These are phyloP conservation scores for Meyerozyma guilliermondii DNA, from an alignment of 1,139 yeast genomes.

Conservation along the genomic window DNA sequence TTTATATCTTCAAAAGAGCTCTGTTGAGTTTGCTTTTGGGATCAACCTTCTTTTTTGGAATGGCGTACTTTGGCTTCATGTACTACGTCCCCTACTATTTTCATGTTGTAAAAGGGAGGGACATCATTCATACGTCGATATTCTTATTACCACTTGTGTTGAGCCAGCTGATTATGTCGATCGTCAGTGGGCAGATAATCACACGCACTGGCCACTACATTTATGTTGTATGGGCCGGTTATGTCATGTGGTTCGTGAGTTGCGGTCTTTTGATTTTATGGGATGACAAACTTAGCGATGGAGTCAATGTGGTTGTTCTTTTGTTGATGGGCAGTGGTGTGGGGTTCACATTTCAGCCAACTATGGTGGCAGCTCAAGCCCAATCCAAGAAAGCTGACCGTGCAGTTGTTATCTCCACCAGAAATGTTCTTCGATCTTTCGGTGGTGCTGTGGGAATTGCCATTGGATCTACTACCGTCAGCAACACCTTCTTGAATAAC, in stretches of 20 bases:
- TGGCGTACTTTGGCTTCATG: slow-evolving; percentile 38
- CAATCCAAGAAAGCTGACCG: slow-evolving; percentile 46
- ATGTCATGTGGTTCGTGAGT: slow-evolving; percentile 38
- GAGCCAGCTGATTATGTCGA: slow-evolving; percentile 34
- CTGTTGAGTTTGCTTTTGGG: slow-evolving; percentile 36
- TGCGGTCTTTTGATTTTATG: slow-evolving; percentile 34
- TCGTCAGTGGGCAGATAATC: slow-evolving; percentile 40
- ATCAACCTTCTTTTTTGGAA: slow-evolving; percentile 47
- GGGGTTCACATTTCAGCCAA: slow-evolving; percentile 51
- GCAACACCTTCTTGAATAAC: slow-evolving; percentile 29
- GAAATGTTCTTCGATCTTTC: slow-evolving; percentile 48
- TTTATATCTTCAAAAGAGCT: slow-evolving; percentile 35
- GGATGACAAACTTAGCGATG: slow-evolving; percentile 24
- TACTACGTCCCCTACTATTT: slow-evolving; percentile 49
- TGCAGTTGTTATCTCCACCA: slow-evolving; percentile 51
- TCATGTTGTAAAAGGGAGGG: slow-evolving; percentile 42
- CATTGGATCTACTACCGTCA: slow-evolving; percentile 35
- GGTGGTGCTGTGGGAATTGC: slow-evolving; percentile 56
- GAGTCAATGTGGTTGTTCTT: slow-evolving; percentile 28
- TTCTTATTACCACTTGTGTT: slow-evolving; percentile 40
- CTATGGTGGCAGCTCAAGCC: slow-evolving; percentile 53
- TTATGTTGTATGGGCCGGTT: slow-evolving; percentile 38
- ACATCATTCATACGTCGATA: slow-evolving; percentile 33
- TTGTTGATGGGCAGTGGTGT: slow-evolving; percentile 45
- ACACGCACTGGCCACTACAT: slow-evolving; percentile 39